A percentile compares a stretch with the other conserved stretches of the same genome.
Conservation (phyloP, 768 basidiomycete species). For the Tricholomella constricta region DNA sequence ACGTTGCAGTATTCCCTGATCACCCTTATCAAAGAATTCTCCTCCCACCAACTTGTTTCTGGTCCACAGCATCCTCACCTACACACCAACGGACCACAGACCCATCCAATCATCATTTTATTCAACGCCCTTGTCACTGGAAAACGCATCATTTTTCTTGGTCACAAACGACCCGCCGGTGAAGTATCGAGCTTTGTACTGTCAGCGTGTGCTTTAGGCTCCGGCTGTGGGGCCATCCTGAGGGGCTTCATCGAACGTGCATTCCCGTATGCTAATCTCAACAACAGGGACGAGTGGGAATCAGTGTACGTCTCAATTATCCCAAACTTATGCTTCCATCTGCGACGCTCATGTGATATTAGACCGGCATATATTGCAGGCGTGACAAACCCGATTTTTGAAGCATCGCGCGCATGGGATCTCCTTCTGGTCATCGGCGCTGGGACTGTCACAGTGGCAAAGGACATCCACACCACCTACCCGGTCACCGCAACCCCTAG, state of each 20-base stretch:
- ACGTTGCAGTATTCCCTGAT: constrained; percentile 82
- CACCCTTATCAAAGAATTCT: constrained; percentile 85
- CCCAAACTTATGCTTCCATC: background rate
- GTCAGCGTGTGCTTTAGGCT: constrained; percentile 91
- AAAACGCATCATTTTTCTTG: constrained; percentile 95
- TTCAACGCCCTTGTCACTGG: constrained; percentile 96
- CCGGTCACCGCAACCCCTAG: constrained; percentile 45
- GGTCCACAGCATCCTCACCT: constrained; percentile 90
- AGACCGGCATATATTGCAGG: constrained; percentile 96
- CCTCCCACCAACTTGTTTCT: constrained; percentile 52
- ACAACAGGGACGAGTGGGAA: constrained; percentile 88
- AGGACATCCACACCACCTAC: constrained; percentile 70
- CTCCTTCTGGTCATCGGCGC: constrained; percentile 89
- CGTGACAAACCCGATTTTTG: constrained; percentile 97
- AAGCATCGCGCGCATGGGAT: constrained; percentile 87
- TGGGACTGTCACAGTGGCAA: constrained; percentile 84
- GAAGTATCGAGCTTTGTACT: constrained; percentile 91
- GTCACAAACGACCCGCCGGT: constrained; percentile 86
- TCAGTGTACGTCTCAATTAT: constrained; percentile 60
- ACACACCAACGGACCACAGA: constrained; percentile 87
- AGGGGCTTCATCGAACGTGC: constrained; percentile 88
- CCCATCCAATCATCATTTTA: constrained; percentile 92
- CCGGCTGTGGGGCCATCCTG: constrained; percentile 83
- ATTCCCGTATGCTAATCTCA: constrained; percentile 94
- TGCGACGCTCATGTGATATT: constrained; percentile 6